These are phyloP conservation scores for Diaporthe ilicicola DNA, from an alignment of 2,329 filamentous ascomycete genomes.

Conservation along the genomic window DNA sequence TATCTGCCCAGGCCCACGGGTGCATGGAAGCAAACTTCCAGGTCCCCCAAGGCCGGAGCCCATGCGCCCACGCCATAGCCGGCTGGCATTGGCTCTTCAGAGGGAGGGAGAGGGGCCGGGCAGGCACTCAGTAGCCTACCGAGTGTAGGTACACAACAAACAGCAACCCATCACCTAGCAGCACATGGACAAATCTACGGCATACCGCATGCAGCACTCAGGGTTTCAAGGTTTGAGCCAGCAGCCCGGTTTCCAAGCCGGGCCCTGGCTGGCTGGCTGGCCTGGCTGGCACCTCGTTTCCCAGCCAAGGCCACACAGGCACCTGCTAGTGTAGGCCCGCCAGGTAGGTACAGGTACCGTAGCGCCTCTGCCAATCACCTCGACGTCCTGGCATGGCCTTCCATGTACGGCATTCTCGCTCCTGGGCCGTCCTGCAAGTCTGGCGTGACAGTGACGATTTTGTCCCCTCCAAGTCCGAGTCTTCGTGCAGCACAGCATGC, in stretches of 20 bases:
- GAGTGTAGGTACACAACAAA: background rate
- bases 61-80: background rate
- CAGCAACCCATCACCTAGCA: background rate
- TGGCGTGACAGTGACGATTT: slow-evolving; percentile 33
- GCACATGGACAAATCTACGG: background rate
- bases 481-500: slow-evolving; percentile 7
- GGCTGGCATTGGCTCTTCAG: background rate
- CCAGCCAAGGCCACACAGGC: background rate
- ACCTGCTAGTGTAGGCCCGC: background rate
- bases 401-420: background rate
- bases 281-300: slow-evolving; percentile 1
- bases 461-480: slow-evolving; percentile 1
- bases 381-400: background rate
- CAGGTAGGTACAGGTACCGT: background rate
- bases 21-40: slow-evolving; percentile 21
- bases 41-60: background rate
- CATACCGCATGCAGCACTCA: background rate
- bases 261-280: background rate
- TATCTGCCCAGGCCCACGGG: slow-evolving; percentile 20
- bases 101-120: too few species aligned
- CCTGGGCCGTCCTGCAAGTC: slow-evolving; percentile 14
- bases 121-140: too few species aligned
- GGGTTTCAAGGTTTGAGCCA: background rate
- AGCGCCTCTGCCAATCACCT: background rate
- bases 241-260: background rate